phyloP scores from a whole-genome alignment of 768 basidiomycete genomes.

The Udeniomyces megalosporus region DNA sequence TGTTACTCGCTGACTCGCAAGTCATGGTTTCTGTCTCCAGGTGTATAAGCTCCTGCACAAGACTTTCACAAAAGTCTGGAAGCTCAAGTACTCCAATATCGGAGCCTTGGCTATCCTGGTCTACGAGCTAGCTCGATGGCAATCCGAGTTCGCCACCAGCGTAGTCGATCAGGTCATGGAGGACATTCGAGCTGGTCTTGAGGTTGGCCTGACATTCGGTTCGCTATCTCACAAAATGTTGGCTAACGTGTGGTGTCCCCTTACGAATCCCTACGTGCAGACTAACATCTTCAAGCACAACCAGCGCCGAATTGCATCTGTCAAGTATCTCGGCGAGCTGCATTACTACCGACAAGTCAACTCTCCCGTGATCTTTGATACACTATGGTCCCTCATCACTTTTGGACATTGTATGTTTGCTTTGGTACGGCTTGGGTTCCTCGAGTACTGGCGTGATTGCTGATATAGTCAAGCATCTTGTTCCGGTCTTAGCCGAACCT shows the following conservation, averaged over 20 bases:
- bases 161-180: conserved; percentile 92
- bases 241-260: too few species aligned
- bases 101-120: conserved; percentile 82
- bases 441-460: background rate
- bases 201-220: conserved; percentile 30
- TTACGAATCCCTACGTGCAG: conserved; percentile 18
- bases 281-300: conserved; percentile 90
- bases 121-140: conserved; percentile 85
- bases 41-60: conserved; percentile 56
- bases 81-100: conserved; percentile 82
- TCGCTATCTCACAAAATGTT: too few species aligned
- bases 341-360: conserved; percentile 75
- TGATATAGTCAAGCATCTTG: conserved; percentile 15
- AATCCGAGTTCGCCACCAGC: conserved; percentile 67
- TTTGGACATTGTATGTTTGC: conserved; percentile 79
- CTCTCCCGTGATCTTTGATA: conserved; percentile 80
- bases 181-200: conserved; percentile 74
- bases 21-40: conserved; percentile 17
- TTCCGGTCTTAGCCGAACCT: conserved; percentile 50
- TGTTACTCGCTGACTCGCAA: background rate
- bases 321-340: conserved; percentile 91
- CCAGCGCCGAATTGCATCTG: conserved; percentile 73
- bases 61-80: conserved; percentile 96
- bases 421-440: background rate
- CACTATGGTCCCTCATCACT: conserved; percentile 80